Evolutionary conservation across 805 yeast species (phyloP).

Genomic region (Schwanniomyces sp.): DNA sequence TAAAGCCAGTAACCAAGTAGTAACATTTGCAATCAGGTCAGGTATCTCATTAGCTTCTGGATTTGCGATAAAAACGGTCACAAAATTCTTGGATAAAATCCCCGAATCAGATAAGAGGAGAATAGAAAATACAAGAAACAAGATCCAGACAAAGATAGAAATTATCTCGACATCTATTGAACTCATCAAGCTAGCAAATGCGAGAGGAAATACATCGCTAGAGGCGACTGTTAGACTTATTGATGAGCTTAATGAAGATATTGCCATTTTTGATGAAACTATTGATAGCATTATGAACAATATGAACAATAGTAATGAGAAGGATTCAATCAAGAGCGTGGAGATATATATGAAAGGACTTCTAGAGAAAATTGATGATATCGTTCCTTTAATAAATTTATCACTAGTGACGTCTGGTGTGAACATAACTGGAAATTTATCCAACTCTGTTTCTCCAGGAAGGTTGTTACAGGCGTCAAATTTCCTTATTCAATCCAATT

Average conservation of each 20-base stretch:
- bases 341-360: conserved; percentile 50
- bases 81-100: conserved; percentile 51
- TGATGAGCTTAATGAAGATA: conserved; percentile 53
- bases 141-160: conserved; percentile 56
- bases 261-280: conserved; percentile 54
- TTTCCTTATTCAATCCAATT: conserved; percentile 40
- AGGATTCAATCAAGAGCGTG: conserved; percentile 44
- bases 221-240: conserved; percentile 56
- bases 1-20: conserved; percentile 73
- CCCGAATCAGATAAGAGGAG: conserved; percentile 53
- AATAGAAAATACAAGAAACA: conserved; percentile 41
- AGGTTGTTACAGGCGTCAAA: conserved; percentile 63
- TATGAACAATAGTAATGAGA: conserved; percentile 25
- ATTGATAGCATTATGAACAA: conserved; percentile 40
- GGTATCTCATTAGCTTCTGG: conserved; percentile 75
- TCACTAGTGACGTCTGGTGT: conserved; percentile 72
- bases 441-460: conserved; percentile 61
- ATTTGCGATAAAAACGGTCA: conserved; percentile 66
- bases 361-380: conserved; percentile 57
- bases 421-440: conserved; percentile 48
- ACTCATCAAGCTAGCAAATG: conserved; percentile 59
- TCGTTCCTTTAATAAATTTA: conserved; percentile 65
- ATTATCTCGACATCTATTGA: conserved; percentile 69
- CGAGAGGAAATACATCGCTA: conserved; percentile 60
- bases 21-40: conserved; percentile 75